phyloP scores from a whole-genome alignment of 2,329 filamentous ascomycete species.

The Lecanoromycetidae sp. region DNA sequence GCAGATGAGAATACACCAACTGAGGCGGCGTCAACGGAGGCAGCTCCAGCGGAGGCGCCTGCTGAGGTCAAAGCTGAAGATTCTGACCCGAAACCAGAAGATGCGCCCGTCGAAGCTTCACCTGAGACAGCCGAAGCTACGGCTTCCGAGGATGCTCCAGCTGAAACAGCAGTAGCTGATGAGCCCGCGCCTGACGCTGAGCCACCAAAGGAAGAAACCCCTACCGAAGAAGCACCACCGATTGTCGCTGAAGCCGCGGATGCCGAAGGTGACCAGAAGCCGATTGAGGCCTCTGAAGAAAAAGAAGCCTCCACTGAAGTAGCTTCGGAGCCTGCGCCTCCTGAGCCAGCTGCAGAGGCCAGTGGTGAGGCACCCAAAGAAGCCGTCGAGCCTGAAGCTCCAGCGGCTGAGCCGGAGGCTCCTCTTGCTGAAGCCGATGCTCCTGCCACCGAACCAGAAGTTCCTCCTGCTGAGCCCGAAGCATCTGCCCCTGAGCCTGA shows the following conservation, averaged over 20 bases:
- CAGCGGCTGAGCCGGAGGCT: not conserved
- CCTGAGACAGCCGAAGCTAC: no score
- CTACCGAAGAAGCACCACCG: not conserved
- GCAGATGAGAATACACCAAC: not conserved
- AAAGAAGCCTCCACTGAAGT: not conserved
- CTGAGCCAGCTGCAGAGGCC: not conserved
- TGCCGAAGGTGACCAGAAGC: not conserved
- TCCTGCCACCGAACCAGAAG: not conserved
- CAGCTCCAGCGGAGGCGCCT: not conserved
- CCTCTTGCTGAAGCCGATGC: not conserved
- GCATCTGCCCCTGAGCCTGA: not conserved
- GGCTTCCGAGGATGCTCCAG: not conserved
- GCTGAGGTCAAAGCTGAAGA: not conserved
- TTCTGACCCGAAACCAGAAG: not conserved
- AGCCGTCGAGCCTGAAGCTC: not conserved
- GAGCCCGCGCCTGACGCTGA: not conserved
- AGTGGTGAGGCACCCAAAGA: not conserved
- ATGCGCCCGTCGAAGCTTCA: no score
- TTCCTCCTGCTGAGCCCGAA: not conserved
- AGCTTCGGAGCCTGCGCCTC: not conserved
- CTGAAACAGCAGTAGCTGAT: not conserved
- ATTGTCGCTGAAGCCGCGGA: not conserved
- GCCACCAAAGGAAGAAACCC: not conserved
- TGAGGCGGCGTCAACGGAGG: not conserved
- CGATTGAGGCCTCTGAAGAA: not conserved